A percentile compares a stretch with the other conserved stretches of the same genome.
Conservation (phyloP, 176 grass and related monocot species). For the Hordeum marinum region DNA sequence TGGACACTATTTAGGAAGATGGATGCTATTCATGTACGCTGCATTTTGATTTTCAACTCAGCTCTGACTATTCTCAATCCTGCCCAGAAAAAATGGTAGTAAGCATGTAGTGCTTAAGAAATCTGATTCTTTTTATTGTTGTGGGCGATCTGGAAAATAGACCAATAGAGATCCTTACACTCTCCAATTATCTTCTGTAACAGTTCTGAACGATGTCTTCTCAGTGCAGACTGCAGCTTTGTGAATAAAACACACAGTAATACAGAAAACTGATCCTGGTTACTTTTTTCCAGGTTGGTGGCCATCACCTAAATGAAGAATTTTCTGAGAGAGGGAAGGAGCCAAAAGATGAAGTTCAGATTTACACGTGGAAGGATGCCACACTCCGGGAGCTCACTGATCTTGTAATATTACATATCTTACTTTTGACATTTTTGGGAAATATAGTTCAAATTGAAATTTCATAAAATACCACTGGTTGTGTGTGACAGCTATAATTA, state of each 20-base stretch:
- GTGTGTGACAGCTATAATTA: background rate
- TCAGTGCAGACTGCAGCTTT: background rate
- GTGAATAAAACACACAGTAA: background rate
- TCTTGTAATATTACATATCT: constrained; percentile 48
- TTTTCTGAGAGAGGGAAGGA: constrained; percentile 95
- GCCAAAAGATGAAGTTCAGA: constrained; percentile 97
- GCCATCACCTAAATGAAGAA: constrained; percentile 81
- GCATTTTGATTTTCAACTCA: constrained; percentile 11
- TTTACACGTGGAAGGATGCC: constrained; percentile 99
- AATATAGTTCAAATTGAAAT: background rate
- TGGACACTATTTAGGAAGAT: background rate
- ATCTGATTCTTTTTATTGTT: background rate
- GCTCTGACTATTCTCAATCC: background rate
- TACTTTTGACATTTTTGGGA: background rate
- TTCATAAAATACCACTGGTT: background rate
- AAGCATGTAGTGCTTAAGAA: background rate
- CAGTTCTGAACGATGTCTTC: background rate
- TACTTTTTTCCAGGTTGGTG: constrained; percentile 41
- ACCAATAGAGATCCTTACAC: background rate
- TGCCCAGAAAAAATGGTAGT: background rate
- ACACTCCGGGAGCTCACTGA: constrained; percentile 88
- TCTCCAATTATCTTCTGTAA: background rate
- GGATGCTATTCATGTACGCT: background rate
- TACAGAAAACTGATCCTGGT: constrained; percentile 2
- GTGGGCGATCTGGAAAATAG: background rate